Evolutionary conservation across 768 basidiomycete species (phyloP).

Genomic region (Lactarius sanguifluus): DNA sequence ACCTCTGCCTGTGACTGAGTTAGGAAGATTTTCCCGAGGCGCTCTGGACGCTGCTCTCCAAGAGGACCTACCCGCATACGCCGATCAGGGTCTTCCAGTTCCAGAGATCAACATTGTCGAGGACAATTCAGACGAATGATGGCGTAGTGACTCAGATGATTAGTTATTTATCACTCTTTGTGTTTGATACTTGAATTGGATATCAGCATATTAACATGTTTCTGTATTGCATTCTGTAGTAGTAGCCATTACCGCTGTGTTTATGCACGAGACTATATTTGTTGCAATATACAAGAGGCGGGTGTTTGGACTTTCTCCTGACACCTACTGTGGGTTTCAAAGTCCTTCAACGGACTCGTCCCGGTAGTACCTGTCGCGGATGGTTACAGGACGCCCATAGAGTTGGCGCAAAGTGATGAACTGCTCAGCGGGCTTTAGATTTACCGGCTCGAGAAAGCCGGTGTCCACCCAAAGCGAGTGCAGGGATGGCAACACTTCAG

Average conservation of each 20-base stretch:
- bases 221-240: neutral
- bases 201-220: neutral
- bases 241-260: neutral
- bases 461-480: neutral
- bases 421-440: neutral
- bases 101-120: neutral
- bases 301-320: neutral
- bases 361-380: neutral
- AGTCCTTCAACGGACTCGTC: too few relatives aligned
- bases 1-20: neutral
- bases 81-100: neutral
- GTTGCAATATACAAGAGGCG: neutral
- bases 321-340: neutral
- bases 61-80: neutral
- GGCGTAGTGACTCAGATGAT: neutral
- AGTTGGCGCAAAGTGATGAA: neutral
- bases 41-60: neutral
- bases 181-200: neutral
- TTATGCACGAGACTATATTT: too few relatives aligned
- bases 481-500: neutral
- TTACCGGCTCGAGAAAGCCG: neutral
- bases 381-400: neutral
- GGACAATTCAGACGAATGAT: neutral
- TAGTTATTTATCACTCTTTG: neutral
- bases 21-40: neutral